These are phyloP conservation scores for Aplosporella prunicola DNA, from an alignment of 2,329 filamentous ascomycete genomes.

Conservation along the genomic window DNA sequence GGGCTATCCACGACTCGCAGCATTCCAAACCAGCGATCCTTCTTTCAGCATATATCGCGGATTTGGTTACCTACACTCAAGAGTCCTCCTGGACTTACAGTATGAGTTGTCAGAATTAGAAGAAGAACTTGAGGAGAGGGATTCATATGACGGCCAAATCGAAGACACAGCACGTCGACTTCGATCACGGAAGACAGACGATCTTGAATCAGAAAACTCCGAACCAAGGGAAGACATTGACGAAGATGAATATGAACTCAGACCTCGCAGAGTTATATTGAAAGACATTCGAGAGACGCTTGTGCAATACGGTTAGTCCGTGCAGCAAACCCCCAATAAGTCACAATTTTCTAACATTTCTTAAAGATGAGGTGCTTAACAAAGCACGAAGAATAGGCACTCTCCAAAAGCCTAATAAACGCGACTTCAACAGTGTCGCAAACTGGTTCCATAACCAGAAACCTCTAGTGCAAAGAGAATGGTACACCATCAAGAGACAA, in stretches of 20 bases:
- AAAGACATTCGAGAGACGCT: too few relatives aligned
- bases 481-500: slow-evolving; percentile 21
- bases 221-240: too few relatives aligned
- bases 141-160: slow-evolving; percentile 18
- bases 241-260: too few relatives aligned
- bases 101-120: slow-evolving; percentile 25
- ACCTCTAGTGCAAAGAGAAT: slow-evolving; percentile 19
- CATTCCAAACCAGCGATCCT: slow-evolving; percentile 27
- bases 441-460: slow-evolving; percentile 21
- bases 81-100: slow-evolving; percentile 26
- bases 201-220: too few relatives aligned
- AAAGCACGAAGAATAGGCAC: slow-evolving; percentile 24
- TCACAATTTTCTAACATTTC: not conserved
- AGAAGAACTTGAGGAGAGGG: slow-evolving; percentile 17
- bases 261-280: too few relatives aligned
- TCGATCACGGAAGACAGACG: too few relatives aligned
- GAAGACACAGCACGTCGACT: not conserved
- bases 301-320: too few relatives aligned
- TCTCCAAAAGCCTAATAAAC: slow-evolving; percentile 24
- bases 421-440: slow-evolving; percentile 25
- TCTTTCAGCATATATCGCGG: slow-evolving; percentile 27
- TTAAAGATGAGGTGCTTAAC: slow-evolving; percentile 25
- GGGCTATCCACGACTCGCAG: slow-evolving; percentile 25
- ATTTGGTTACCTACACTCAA: slow-evolving; percentile 26
- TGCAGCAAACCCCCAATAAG: not conserved